These are phyloP conservation scores for Vitis labrusca DNA, from an alignment of 164 flowering plant genomes.

Conservation along the genomic window DNA sequence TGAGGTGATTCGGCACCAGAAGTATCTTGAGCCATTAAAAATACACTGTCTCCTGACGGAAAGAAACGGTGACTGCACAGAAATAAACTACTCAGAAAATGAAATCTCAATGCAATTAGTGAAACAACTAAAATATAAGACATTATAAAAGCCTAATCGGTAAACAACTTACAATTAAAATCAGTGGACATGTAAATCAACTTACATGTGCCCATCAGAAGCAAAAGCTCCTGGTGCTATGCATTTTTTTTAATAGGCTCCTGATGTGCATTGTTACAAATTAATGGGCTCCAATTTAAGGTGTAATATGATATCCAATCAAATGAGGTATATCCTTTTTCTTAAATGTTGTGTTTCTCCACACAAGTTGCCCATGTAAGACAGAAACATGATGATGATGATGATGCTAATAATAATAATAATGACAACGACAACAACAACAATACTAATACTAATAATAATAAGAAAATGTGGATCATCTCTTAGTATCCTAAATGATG, in stretches of 20 bases:
- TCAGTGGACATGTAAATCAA: neutral
- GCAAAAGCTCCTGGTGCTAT: neutral
- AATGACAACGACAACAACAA: too few species aligned
- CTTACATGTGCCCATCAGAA: neutral
- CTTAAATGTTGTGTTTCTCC: too few species aligned
- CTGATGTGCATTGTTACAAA: too few species aligned
- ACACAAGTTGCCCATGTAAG: too few species aligned
- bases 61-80: neutral
- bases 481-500: too few species aligned
- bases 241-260: too few species aligned
- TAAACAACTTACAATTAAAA: neutral
- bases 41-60: slow-evolving; percentile 7
- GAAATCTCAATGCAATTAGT: neutral
- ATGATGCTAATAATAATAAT: too few species aligned
- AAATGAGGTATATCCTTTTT: too few species aligned
- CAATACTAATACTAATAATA: too few species aligned
- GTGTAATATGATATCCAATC: neutral
- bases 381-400: too few species aligned
- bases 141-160: neutral
- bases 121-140: neutral
- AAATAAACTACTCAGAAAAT: neutral
- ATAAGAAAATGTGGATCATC: too few species aligned
- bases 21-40: slow-evolving; percentile 53
- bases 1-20: slow-evolving; percentile 45
- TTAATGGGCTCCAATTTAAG: neutral